Conservation (phyloP, 163 green algal genomes). For the Chlorella variabilis region DNA sequence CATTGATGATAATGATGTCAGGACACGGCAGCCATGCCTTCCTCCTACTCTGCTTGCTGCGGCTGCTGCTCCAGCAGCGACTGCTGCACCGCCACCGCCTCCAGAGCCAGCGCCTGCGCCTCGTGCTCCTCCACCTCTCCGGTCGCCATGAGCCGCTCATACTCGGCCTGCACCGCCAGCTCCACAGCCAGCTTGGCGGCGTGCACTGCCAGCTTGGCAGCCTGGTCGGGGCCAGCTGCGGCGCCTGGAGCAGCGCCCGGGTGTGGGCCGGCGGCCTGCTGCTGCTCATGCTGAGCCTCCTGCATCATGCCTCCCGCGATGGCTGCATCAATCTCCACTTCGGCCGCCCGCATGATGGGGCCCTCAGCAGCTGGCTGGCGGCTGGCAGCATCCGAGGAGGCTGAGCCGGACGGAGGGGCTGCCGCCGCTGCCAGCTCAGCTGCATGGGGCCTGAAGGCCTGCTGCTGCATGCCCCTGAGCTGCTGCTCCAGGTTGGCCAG, state of each 20-base stretch:
- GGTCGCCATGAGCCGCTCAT: conserved; percentile 12
- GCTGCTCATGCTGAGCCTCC: conserved; percentile 10
- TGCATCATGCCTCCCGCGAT: conserved; percentile 20
- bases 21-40: no score
- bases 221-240: neutral
- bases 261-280: neutral
- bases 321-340: conserved; percentile 36
- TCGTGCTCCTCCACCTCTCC: conserved; percentile 29
- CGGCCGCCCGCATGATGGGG: conserved; percentile 5
- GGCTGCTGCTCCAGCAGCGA: neutral
- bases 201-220: neutral
- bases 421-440: neutral
- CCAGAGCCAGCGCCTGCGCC: conserved; percentile 36
- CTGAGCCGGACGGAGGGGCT: neutral
- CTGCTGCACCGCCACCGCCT: conserved; percentile 17
- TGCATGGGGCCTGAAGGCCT: conserved; percentile 11
- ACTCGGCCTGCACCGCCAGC: conserved; percentile 29
- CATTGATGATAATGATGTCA: no score
- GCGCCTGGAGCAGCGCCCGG: neutral
- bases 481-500: conserved; percentile 50
- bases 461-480: conserved; percentile 26
- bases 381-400: neutral
- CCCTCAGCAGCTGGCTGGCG: neutral
- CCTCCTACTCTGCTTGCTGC: neutral
- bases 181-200: conserved; percentile 25